phyloP scores from a whole-genome alignment of 805 yeast genomes.

The Candida nonsorbophila region DNA sequence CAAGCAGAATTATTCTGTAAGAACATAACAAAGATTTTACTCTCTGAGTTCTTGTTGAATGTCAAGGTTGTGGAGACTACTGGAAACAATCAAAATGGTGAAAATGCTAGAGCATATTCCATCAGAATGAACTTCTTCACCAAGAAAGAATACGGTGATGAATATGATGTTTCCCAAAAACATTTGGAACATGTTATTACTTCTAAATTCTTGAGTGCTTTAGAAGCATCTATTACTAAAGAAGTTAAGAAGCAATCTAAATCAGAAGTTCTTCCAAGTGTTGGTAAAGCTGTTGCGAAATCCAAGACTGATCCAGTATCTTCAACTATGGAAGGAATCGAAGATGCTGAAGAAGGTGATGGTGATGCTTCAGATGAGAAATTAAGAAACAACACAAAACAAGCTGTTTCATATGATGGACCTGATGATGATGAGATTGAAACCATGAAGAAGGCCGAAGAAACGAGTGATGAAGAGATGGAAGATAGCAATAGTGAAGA shows the following conservation, averaged over 20 bases:
- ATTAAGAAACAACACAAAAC: slow-evolving; percentile 60
- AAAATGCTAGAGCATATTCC: slow-evolving; percentile 64
- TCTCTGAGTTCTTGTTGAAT: slow-evolving; percentile 84
- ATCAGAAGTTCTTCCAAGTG: slow-evolving; percentile 50
- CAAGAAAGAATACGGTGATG: slow-evolving; percentile 70
- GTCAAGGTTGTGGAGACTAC: slow-evolving; percentile 87
- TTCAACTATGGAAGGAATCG: slow-evolving; percentile 7
- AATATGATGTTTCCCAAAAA: slow-evolving; percentile 81
- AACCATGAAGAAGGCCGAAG: slow-evolving; percentile 78
- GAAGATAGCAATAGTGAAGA: slow-evolving; percentile 33
- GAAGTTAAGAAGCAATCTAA: slow-evolving; percentile 80
- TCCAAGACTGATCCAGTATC: slow-evolving; percentile 45
- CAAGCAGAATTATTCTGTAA: slow-evolving; percentile 92
- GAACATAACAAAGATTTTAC: slow-evolving; percentile 74
- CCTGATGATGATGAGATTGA: slow-evolving; percentile 95
- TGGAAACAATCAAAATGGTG: slow-evolving; percentile 48
- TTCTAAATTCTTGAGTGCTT: slow-evolving; percentile 56
- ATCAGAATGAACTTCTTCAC: slow-evolving; percentile 74
- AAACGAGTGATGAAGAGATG: slow-evolving; percentile 67
- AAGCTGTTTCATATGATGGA: slow-evolving; percentile 87
- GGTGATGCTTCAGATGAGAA: slow-evolving; percentile 60
- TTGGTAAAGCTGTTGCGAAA: slow-evolving; percentile 73
- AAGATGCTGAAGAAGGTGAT: slow-evolving; percentile 44
- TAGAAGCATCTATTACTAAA: slow-evolving; percentile 70
- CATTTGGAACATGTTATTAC: slow-evolving; percentile 70